Conservation (phyloP, 2,329 filamentous ascomycete species). For the Xylariaceae sp. region DNA sequence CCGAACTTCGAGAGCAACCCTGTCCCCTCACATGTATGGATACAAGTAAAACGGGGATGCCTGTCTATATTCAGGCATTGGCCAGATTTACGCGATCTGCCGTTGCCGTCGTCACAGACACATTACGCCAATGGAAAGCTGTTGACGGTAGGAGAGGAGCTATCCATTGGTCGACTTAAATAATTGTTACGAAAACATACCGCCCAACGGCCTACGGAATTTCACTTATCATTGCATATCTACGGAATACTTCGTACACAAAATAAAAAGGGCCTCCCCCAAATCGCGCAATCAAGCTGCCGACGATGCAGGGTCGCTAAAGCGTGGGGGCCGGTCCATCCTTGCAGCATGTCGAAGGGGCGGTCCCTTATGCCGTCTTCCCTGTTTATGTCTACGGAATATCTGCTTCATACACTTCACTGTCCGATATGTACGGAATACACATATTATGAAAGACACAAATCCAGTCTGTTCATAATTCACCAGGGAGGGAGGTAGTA, state of each 20-base stretch:
- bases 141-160: neutral
- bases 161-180: neutral
- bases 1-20: neutral
- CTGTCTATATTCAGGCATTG: constrained; percentile 2
- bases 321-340: constrained; percentile 10
- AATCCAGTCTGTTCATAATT: neutral
- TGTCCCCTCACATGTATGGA: neutral
- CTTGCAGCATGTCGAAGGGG: constrained; percentile 17
- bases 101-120: constrained; percentile 1
- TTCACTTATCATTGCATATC: neutral
- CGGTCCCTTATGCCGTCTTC: constrained; percentile 1
- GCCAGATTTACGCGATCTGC: constrained; percentile 12
- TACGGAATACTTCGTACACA: neutral
- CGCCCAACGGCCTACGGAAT: neutral
- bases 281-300: constrained; percentile 11
- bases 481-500: neutral
- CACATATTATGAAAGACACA: neutral
- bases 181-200: constrained; percentile 1
- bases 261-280: neutral
- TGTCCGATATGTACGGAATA: neutral
- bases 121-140: neutral
- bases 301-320: constrained; percentile 17
- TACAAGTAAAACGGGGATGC: neutral
- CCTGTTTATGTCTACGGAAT: neutral
- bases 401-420: neutral